Base-by-base conservation (phyloP, 1,284 basidiomycete species). In the Xerocomus nothofagi region DNA sequence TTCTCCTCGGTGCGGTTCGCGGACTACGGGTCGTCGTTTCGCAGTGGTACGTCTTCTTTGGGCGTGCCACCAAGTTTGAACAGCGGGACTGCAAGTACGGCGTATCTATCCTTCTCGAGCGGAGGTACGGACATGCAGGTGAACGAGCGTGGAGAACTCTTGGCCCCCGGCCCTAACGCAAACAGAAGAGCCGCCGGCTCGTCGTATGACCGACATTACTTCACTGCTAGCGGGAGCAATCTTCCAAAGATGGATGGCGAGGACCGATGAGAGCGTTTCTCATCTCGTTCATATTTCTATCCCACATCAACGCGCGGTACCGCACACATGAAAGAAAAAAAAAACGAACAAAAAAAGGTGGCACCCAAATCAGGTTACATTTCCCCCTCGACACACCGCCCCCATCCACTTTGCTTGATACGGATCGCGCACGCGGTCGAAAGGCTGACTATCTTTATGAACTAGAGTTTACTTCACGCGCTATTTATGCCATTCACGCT, bases 81-180 rank as follows among this genome's bases (percentile, higher is more conserved):
- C 24, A 29, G 20, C 31, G 40, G 51, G 2, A 41, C 40, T 15
- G 58, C 66, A 44, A 66, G 57, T 3, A 66, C 68, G 27, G 43
- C 52, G 4, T 67, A 70, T 24, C 38, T 57, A 15, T 69, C 65
- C 26, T 51, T 59, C 26, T 63, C 65, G 40, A 68, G 65, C 21
- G 56, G 59, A 6, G 51, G 46, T 7, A 60, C 49, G 38, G 48
- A 47, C 6, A 18, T 47, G 51, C 49, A 29, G 30, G 68, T 63
- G 41, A 70, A 54, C 39, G 65, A 70, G 39, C 61, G 57, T 2
- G 65, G 65, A 3, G 65, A 70, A 43, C 53, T 70, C n/a, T 24
- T 57, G 20, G n/a, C n/a, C n/a, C 36, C 44, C 5, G 42, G 42
- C 18, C 15, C 23, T 7, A 24, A 42, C 20, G 36, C 39, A 6